A percentile compares a stretch with the other conserved stretches of the same genome.
phyloP scores from a whole-genome alignment of 495 filamentous ascomycete species.

The Talaromyces liani region DNA sequence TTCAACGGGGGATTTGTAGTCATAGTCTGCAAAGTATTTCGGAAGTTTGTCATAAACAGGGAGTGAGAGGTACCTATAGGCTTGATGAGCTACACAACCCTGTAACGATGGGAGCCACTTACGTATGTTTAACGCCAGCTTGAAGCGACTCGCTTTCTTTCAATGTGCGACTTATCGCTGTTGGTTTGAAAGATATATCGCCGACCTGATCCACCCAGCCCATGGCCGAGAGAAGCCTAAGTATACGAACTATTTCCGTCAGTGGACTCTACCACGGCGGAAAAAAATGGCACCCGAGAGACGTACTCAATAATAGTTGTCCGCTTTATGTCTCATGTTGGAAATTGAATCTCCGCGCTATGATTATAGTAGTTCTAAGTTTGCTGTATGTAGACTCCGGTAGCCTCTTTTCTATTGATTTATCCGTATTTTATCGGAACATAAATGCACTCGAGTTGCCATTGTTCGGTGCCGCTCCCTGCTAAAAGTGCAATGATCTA shows the following conservation, averaged over 20 bases:
- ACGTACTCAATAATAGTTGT: conserved; percentile 11
- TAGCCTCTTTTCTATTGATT: too few relatives aligned
- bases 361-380: too few relatives aligned
- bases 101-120: conserved; percentile 2
- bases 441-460: too few relatives aligned
- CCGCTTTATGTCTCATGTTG: too few relatives aligned
- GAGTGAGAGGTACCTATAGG: conserved; percentile 1
- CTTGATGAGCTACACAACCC: neutral
- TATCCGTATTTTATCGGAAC: too few relatives aligned
- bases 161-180: conserved; percentile 8
- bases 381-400: too few relatives aligned
- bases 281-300: neutral
- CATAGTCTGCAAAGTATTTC: conserved; percentile 14
- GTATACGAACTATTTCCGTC: conserved; percentile 7
- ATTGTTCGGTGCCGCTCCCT: too few relatives aligned
- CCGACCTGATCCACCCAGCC: conserved; percentile 13
- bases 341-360: too few relatives aligned
- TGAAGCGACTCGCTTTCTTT: conserved; percentile 8
- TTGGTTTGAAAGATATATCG: conserved; percentile 10
- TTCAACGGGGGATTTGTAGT: conserved; percentile 19
- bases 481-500: too few relatives aligned
- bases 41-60: conserved; percentile 13
- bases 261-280: neutral
- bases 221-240: conserved; percentile 9
- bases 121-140: conserved; percentile 7